Conservation (phyloP, 257 asterid genomes). For the Solanum lycopersicoides region DNA sequence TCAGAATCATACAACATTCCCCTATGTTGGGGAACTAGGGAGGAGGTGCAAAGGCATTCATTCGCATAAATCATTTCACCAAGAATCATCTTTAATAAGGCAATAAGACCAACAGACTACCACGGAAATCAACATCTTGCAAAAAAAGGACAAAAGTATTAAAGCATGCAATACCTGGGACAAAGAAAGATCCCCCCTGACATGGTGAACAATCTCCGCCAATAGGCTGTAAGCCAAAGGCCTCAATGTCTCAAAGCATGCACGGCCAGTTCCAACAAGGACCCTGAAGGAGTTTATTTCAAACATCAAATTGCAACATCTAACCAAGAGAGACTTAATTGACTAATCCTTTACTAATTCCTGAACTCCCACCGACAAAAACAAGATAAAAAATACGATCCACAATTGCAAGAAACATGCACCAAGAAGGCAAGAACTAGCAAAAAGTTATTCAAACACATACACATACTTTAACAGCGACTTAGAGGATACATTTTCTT, state of each 20-base stretch:
- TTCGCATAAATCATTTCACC: neutral
- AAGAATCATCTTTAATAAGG: neutral
- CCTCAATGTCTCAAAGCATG: conserved; percentile 95
- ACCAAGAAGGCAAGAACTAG: neutral
- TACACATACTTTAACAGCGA: neutral
- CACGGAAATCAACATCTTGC: neutral
- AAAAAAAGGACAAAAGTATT: neutral
- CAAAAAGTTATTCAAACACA: neutral
- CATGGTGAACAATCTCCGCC: conserved; percentile 99
- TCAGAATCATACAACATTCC: neutral
- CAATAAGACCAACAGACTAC: neutral
- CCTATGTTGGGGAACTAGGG: neutral
- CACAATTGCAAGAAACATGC: neutral
- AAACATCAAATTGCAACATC: neutral
- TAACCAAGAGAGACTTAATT: neutral
- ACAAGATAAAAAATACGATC: neutral
- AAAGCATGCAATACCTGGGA: conserved; percentile 57
- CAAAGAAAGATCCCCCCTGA: conserved; percentile 87
- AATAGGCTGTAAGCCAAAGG: conserved; percentile 98
- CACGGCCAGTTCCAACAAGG: conserved; percentile 97
- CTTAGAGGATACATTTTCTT: neutral
- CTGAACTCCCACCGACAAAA: neutral
- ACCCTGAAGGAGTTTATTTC: conserved; percentile 52
- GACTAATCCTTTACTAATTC: neutral
- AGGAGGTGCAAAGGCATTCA: neutral